These are phyloP conservation scores for Wickerhamiella australiensis DNA, from an alignment of 805 yeast species.

Conservation along the genomic window DNA sequence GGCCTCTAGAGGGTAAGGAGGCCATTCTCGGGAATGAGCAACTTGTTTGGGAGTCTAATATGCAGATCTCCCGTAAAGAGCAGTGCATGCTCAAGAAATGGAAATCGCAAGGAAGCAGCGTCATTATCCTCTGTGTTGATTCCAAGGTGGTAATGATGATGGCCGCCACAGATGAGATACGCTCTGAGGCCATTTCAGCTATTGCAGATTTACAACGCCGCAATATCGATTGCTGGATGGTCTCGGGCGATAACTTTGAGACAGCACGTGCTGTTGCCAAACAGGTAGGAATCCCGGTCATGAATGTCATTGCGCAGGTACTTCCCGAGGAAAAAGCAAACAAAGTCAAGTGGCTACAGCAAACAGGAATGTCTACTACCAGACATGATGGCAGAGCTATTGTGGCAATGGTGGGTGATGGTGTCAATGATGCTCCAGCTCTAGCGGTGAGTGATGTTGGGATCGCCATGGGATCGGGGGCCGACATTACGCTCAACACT, in stretches of 20 bases:
- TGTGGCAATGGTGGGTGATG: conserved; percentile 76
- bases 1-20: conserved; percentile 13
- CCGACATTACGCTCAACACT: conserved; percentile 62
- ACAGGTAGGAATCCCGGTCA: conserved; percentile 72
- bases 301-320: conserved; percentile 53
- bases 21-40: conserved; percentile 47
- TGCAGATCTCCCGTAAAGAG: conserved; percentile 31
- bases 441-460: conserved; percentile 66
- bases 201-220: conserved; percentile 32
- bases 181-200: conserved; percentile 44
- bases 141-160: conserved; percentile 32
- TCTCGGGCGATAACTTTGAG: conserved; percentile 96
- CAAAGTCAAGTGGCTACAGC: conserved; percentile 44
- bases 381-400: conserved; percentile 19
- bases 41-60: conserved; percentile 39
- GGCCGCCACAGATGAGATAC: conserved; percentile 42
- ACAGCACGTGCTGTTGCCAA: conserved; percentile 97
- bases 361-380: conserved; percentile 27
- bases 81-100: conserved; percentile 34
- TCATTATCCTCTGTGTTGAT: conserved; percentile 41
- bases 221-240: conserved; percentile 67
- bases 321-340: conserved; percentile 62
- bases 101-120: conserved; percentile 55
- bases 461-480: conserved; percentile 61
- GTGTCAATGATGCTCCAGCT: conserved; percentile 76